Evolutionary conservation across 331 rosid genomes (phyloP).

Genomic region (Spiraea crenata): DNA sequence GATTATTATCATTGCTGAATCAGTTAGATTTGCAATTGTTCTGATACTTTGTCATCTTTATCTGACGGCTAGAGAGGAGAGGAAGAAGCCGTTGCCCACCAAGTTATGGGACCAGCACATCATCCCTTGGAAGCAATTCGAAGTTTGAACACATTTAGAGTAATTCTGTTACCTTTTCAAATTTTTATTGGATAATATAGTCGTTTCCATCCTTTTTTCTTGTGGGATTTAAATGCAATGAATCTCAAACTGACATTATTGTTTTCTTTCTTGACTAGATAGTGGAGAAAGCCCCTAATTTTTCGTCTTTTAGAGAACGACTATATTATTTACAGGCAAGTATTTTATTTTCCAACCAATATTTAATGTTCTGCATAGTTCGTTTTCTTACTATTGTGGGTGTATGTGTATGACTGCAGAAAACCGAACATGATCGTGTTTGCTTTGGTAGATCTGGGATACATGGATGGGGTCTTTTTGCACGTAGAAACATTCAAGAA

Average conservation of each 20-base stretch:
- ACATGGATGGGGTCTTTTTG: constrained; percentile 99
- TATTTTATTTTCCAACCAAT: constrained; percentile 24
- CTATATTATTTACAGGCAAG: constrained; percentile 84
- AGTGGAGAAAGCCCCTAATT: constrained; percentile 56
- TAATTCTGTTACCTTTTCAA: constrained; percentile 34
- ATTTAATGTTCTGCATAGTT: constrained; percentile 12
- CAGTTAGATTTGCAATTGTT: background rate
- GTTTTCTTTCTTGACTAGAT: constrained; percentile 36
- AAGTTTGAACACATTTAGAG: constrained; percentile 63
- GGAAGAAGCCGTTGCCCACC: constrained; percentile 71
- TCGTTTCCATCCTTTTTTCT: background rate
- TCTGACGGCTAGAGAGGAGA: constrained; percentile 56
- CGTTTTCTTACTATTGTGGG: constrained; percentile 37
- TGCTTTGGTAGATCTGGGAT: constrained; percentile 99
- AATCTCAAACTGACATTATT: constrained; percentile 6
- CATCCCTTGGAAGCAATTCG: constrained; percentile 65
- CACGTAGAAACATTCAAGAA: constrained; percentile 90
- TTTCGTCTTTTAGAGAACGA: constrained; percentile 94
- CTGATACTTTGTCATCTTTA: constrained; percentile 17
- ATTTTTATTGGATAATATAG: constrained; percentile 15
- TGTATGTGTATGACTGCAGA: constrained; percentile 46
- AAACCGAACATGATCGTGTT: constrained; percentile 85
- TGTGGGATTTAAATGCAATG: constrained; percentile 7
- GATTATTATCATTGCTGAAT: constrained; percentile 12
- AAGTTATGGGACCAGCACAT: constrained; percentile 67